Evolutionary conservation across 202 grass and related monocot species (phyloP).

Genomic region (Zoysia matrella): DNA sequence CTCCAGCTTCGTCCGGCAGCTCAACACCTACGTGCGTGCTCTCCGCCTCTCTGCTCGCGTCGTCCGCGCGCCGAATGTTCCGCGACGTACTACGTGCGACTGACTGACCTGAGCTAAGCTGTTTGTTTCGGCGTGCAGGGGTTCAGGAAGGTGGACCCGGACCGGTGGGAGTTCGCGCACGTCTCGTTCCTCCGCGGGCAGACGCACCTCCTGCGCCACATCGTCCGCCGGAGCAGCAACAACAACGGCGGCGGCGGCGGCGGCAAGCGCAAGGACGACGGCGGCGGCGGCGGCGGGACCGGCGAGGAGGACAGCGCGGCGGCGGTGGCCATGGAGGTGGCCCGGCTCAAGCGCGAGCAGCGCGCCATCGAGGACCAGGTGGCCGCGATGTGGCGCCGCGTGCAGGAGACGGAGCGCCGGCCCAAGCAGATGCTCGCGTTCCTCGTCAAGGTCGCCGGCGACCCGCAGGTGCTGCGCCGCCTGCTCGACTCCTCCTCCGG

Average conservation of each 20-base stretch:
- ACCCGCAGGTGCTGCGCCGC: conserved; percentile 56
- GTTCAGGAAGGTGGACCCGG: conserved; percentile 79
- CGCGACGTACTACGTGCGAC: too few relatives aligned
- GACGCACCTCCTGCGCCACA: conserved; percentile 63
- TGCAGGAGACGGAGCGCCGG: conserved; percentile 77
- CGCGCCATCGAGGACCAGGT: conserved; percentile 56
- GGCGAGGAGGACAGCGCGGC: conserved; percentile 42
- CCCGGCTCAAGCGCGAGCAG: conserved; percentile 65
- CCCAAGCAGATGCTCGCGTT: conserved; percentile 90
- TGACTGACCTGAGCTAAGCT: background rate
- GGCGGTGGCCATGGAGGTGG: conserved; percentile 74
- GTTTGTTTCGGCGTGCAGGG: conserved; percentile 34
- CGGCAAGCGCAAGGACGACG: conserved; percentile 48
- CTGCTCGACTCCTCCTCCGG: conserved; percentile 5
- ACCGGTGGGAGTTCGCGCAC: conserved; percentile 82
- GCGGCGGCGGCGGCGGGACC: background rate
- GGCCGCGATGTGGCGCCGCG: conserved; percentile 69
- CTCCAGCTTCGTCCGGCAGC: conserved; percentile 86
- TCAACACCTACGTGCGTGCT: conserved; percentile 75
- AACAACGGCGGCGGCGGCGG: background rate
- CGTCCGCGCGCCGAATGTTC: too few relatives aligned
- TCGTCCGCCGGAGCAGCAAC: conserved; percentile 54
- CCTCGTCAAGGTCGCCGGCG: conserved; percentile 73
- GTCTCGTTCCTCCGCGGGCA: conserved; percentile 70
- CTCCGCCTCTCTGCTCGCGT: too few relatives aligned